A percentile compares a stretch with the other conserved stretches of the same genome.
phyloP scores from a whole-genome alignment of 2,329 filamentous ascomycete genomes.

The Ceratocystiopsis brevicomis region DNA sequence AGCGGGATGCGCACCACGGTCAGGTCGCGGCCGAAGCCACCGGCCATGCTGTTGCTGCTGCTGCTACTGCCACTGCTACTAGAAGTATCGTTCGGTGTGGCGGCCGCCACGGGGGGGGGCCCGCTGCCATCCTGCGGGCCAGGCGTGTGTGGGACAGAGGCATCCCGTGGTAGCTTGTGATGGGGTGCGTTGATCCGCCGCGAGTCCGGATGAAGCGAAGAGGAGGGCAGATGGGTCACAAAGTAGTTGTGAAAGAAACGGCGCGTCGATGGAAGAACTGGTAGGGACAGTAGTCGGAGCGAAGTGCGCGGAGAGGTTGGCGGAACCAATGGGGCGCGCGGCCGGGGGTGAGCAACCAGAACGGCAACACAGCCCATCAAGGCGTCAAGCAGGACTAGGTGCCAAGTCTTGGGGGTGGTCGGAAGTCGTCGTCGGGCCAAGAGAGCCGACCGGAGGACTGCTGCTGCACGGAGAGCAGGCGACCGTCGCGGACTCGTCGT shows the following conservation, averaged over 20 bases:
- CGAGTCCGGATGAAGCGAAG: slow-evolving; percentile 78
- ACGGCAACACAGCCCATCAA: slow-evolving; percentile 9
- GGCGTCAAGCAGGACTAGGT: slow-evolving; percentile 8
- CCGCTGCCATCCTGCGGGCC: slow-evolving; percentile 26
- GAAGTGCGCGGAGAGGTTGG: not conserved
- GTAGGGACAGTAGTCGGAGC: not conserved
- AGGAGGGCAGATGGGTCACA: slow-evolving; percentile 84
- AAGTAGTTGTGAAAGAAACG: slow-evolving; percentile 83
- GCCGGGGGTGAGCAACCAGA: slow-evolving; percentile 4
- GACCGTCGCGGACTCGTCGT: too few species aligned
- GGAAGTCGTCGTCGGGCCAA: not conserved
- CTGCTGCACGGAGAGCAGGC: not conserved
- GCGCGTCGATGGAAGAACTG: not conserved
- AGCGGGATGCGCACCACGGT: slow-evolving; percentile 91
- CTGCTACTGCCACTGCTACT: slow-evolving; percentile 25
- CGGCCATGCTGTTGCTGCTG: slow-evolving; percentile 34
- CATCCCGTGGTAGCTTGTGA: slow-evolving; percentile 72
- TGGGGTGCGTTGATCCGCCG: slow-evolving; percentile 42
- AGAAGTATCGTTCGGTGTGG: not conserved
- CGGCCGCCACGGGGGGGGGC: slow-evolving; percentile 29
- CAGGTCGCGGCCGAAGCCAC: slow-evolving; percentile 42
- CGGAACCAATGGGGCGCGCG: not conserved
- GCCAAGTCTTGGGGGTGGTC: not conserved
- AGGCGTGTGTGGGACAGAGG: slow-evolving; percentile 58
- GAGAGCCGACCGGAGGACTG: too few species aligned